phyloP scores from a whole-genome alignment of 2,329 filamentous ascomycete genomes.

The Tolypocladium ovalisporum region DNA sequence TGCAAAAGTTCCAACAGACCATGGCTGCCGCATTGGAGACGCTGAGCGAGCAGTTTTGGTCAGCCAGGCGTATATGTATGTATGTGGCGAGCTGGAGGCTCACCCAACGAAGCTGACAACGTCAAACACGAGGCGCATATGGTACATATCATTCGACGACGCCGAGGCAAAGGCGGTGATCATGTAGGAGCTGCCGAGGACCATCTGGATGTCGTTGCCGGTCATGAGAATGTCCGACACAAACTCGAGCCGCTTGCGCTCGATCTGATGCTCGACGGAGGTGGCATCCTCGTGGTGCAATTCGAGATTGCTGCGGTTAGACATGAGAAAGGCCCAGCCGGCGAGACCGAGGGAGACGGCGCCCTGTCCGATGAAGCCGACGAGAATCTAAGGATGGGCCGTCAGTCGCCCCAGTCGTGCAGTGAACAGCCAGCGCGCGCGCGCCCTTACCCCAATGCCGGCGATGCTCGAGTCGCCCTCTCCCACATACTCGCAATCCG shows the following conservation, averaged over 20 bases:
- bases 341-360: conserved; percentile 10
- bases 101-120: background rate
- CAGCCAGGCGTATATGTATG: too few relatives aligned
- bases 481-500: conserved; percentile 13
- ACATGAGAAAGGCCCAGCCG: conserved; percentile 21
- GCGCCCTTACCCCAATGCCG: conserved; percentile 18
- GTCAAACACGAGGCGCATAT: conserved; percentile 17
- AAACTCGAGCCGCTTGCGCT: conserved; percentile 18
- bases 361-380: conserved; percentile 19
- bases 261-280: conserved; percentile 12
- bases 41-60: background rate
- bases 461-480: conserved; percentile 18
- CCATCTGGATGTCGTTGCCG: conserved; percentile 20
- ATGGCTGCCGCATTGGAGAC: background rate
- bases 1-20: background rate
- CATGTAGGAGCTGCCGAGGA: conserved; percentile 19
- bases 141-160: conserved; percentile 17
- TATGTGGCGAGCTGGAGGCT: background rate
- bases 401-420: background rate
- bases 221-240: conserved; percentile 21
- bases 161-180: conserved; percentile 15
- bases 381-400: conserved; percentile 12
- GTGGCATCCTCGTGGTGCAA: conserved; percentile 14
- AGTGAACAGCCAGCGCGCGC: conserved; percentile 1
- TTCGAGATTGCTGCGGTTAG: conserved; percentile 15